Evolutionary conservation across 352 stramenopile species (phyloP).

Genomic region (Peronospora farinosa): DNA sequence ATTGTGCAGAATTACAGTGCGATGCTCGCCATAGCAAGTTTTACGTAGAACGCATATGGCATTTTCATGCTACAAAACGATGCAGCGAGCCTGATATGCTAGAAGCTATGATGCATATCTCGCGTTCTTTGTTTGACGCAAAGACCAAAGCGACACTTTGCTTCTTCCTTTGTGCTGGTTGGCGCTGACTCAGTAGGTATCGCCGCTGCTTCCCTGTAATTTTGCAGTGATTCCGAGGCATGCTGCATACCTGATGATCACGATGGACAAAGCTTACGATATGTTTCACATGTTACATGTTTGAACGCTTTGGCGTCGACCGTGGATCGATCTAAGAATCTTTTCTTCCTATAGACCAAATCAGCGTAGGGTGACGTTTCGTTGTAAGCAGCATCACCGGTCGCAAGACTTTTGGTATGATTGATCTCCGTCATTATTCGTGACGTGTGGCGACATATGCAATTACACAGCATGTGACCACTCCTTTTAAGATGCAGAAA

Average conservation of each 20-base stretch:
- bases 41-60: conserved; percentile 53
- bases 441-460: too few relatives aligned
- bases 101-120: conserved; percentile 46
- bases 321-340: conserved; percentile 52
- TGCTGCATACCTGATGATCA: conserved; percentile 22
- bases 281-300: conserved; percentile 67
- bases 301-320: conserved; percentile 46
- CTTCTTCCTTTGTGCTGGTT: conserved; percentile 40
- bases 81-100: conserved; percentile 44
- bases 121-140: conserved; percentile 49
- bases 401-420: too few relatives aligned
- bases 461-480: too few relatives aligned
- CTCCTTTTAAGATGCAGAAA: too few relatives aligned
- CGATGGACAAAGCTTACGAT: conserved; percentile 52
- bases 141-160: conserved; percentile 53
- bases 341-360: conserved; percentile 67
- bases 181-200: conserved; percentile 1
- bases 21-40: conserved; percentile 76
- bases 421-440: too few relatives aligned
- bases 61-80: conserved; percentile 78
- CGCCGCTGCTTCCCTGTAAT: not conserved
- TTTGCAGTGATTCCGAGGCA: conserved; percentile 23
- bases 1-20: conserved; percentile 88
- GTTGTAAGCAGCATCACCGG: too few relatives aligned
- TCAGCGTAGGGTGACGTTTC: conserved; percentile 7